These are phyloP conservation scores for Papiliotrema laurentii DNA, from an alignment of 1,284 basidiomycete species.

Conservation along the genomic window DNA sequence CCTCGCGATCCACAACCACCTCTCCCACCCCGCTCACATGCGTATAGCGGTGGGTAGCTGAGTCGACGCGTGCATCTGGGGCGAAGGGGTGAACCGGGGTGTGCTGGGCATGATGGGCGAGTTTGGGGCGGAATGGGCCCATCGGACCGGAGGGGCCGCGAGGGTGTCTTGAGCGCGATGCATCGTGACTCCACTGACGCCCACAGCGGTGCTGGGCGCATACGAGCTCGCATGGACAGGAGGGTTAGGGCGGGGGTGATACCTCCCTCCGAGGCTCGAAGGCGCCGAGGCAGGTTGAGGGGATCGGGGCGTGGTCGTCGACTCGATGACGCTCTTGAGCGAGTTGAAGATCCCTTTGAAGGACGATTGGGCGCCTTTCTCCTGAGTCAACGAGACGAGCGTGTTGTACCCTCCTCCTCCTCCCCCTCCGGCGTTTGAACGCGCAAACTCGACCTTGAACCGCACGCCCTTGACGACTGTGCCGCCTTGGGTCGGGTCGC, in stretches of 20 bases:
- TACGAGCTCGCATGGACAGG: too few relatives aligned
- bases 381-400: conserved; percentile 40
- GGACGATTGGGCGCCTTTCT: conserved; percentile 46
- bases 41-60: conserved; percentile 20
- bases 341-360: conserved; percentile 37
- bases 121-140: conserved; percentile 22
- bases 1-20: conserved; percentile 1
- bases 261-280: too few relatives aligned
- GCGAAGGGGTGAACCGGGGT: conserved; percentile 18
- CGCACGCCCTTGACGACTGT: conserved; percentile 36
- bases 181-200: too few relatives aligned
- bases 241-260: too few relatives aligned
- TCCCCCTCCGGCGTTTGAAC: conserved; percentile 22
- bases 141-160: conserved; percentile 22
- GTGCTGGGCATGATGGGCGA: conserved; percentile 22
- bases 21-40: conserved; percentile 9
- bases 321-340: conserved; percentile 21
- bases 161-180: too few relatives aligned
- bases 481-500: conserved; percentile 18
- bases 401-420: conserved; percentile 31
- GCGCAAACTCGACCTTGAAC: conserved; percentile 44
- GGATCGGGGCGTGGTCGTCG: conserved; percentile 2
- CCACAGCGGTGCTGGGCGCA: too few relatives aligned
- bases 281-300: too few relatives aligned
- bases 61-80: conserved; percentile 7